A percentile compares a stretch with the other conserved stretches of the same genome.
These are phyloP conservation scores for Stagonosporopsis chrysanthemi DNA, from an alignment of 2,329 filamentous ascomycete species.

Conservation along the genomic window DNA sequence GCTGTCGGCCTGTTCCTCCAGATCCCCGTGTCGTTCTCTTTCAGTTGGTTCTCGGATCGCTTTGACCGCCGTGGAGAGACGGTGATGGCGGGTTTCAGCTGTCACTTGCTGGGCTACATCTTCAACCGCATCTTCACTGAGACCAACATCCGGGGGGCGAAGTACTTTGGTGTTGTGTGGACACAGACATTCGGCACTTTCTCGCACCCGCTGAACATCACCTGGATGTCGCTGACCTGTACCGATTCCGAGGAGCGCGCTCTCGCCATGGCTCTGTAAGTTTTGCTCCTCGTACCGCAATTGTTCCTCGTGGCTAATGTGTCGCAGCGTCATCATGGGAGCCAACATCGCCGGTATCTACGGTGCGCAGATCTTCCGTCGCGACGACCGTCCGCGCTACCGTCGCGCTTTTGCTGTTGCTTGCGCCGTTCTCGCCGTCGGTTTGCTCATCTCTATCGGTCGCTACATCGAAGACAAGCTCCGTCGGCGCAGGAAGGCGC, in stretches of 20 bases:
- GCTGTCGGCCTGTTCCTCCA: conserved; percentile 63
- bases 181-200: conserved; percentile 64
- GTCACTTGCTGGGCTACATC: conserved; percentile 59
- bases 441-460: conserved; percentile 51
- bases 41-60: conserved; percentile 62
- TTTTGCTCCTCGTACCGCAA: not conserved
- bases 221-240: conserved; percentile 66
- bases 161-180: conserved; percentile 65
- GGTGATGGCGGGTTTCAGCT: conserved; percentile 58
- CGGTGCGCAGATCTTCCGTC: conserved; percentile 66
- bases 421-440: conserved; percentile 56
- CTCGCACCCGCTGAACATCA: conserved; percentile 65
- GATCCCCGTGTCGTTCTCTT: conserved; percentile 60
- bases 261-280: conserved; percentile 65
- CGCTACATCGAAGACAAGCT: conserved; percentile 55
- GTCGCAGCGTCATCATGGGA: conserved; percentile 63
- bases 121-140: conserved; percentile 62
- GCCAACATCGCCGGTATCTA: conserved; percentile 69
- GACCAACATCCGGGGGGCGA: conserved; percentile 47
- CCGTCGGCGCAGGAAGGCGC: conserved; percentile 18
- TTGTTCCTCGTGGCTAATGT: not conserved
- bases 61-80: conserved; percentile 62
- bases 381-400: conserved; percentile 61
- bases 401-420: conserved; percentile 59
- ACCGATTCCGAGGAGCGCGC: conserved; percentile 65